phyloP scores from a whole-genome alignment of 2,329 filamentous ascomycete genomes.

The Corynespora cassiicola region DNA sequence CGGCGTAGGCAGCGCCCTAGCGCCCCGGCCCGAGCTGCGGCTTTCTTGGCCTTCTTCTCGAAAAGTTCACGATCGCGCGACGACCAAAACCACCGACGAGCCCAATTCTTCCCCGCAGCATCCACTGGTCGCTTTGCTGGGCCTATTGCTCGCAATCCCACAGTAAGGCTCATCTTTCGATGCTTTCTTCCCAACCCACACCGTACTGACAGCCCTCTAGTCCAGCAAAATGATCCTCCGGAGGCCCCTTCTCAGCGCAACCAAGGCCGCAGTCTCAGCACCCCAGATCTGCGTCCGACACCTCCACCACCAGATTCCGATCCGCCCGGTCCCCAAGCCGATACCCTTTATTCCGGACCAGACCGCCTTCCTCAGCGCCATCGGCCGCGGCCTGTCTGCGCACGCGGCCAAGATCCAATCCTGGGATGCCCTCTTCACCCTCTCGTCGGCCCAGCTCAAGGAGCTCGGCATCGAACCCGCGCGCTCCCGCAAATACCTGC shows the following conservation, averaged over 20 bases:
- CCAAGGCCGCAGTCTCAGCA: slow-evolving; percentile 29
- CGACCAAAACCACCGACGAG: too few relatives aligned
- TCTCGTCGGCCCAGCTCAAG: slow-evolving; percentile 77
- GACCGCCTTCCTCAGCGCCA: slow-evolving; percentile 84
- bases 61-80: slow-evolving; percentile 41
- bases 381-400: slow-evolving; percentile 83
- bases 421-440: slow-evolving; percentile 88
- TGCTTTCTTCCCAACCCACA: too few relatives aligned
- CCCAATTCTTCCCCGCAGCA: too few relatives aligned
- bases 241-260: slow-evolving; percentile 37
- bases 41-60: too few relatives aligned
- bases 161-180: too few relatives aligned
- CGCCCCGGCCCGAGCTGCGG: too few relatives aligned
- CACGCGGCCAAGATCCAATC: slow-evolving; percentile 86
- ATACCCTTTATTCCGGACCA: slow-evolving; percentile 88
- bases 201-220: too few relatives aligned
- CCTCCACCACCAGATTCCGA: slow-evolving; percentile 49
- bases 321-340: slow-evolving; percentile 66
- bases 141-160: too few relatives aligned
- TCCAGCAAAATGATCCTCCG: slow-evolving; percentile 42
- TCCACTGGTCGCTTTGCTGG: too few relatives aligned
- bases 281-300: slow-evolving; percentile 39
- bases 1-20: too few relatives aligned
- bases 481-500: slow-evolving; percentile 79
- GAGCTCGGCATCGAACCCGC: slow-evolving; percentile 86